Evolutionary conservation across 2,329 filamentous ascomycete genomes (phyloP), one percentile per base, ranked within the genome.

Genomic region (Lachnellula arida): DNA sequence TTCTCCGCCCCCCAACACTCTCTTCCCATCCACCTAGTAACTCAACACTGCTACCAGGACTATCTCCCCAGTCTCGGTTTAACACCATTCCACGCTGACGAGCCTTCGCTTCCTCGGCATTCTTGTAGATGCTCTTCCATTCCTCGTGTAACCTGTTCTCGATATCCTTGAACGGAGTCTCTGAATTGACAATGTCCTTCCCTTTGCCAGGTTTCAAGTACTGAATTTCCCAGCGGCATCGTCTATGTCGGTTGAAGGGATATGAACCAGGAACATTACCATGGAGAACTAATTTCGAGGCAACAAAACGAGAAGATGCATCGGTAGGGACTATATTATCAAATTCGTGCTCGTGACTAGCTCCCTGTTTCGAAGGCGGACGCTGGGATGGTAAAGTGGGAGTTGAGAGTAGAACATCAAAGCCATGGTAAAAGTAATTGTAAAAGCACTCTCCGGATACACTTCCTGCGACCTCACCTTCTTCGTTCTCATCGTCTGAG

Each of bases 401-500:
- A 32, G 85, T 84, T 0, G 93, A 96, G n/a, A 99, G 82, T 5
- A 97, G 79, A 9, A 97, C 82, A 71, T 99, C 94, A 68, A 99
- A 95, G 1, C 94, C 94, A 60, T 96, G 86, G 62, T 93, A 88
- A 69, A 97, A 99, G 71, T 99, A 99, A 71, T 97, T 97, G 74
- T 94, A 97, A 70, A 97, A 99, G 62, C 87, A 91, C 69, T 95
- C 90, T 4, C 84, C 81, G 1, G 85, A 82, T 3, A 85, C 63
- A 70, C 78, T 75, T 61, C 77, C 75, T 1, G 76, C 74, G 3
- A 75, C 69, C 32, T 82, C 80, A 32, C 85, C 84, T 44, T 83
- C 80, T 15, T 83, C 80, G 22, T 79, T 80, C 25, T 89, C 87
- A 22, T 79, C 77, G 55, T 85, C 82, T 1, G 85, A 84, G 54